phyloP scores from a whole-genome alignment of 208 protist species.

The Leishmania tarentolae region DNA sequence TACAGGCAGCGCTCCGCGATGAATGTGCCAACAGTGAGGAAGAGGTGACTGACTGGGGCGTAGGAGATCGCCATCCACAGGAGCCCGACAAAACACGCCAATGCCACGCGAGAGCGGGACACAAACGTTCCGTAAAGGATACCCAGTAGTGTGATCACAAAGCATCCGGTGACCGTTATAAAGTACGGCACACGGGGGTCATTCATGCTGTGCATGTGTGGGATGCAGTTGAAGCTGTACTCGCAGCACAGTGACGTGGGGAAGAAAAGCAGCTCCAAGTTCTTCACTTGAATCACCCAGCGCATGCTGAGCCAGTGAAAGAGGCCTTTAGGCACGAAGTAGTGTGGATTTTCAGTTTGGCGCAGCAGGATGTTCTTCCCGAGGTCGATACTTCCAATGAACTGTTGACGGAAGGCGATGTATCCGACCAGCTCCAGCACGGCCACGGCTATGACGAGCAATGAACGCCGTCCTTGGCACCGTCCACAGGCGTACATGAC shows the following conservation, averaged over 20 bases:
- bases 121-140: constrained; percentile 26
- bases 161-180: constrained; percentile 15
- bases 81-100: constrained; percentile 29
- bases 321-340: constrained; percentile 42
- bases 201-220: constrained; percentile 38
- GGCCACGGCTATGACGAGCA: constrained; percentile 20
- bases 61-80: constrained; percentile 78
- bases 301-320: constrained; percentile 52
- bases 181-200: constrained; percentile 50
- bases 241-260: constrained; percentile 83
- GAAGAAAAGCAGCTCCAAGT: constrained; percentile 84
- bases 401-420: constrained; percentile 43
- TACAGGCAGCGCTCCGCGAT: constrained; percentile 91
- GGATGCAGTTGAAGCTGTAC: constrained; percentile 92
- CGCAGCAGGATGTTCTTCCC: constrained; percentile 50
- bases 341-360: constrained; percentile 85
- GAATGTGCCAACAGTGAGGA: constrained; percentile 84
- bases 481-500: constrained; percentile 34
- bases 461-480: constrained; percentile 10
- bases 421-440: constrained; percentile 44
- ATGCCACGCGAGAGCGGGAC: constrained; percentile 13
- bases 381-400: constrained; percentile 62
- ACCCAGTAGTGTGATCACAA: constrained; percentile 3
- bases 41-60: constrained; percentile 82
- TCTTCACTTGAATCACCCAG: constrained; percentile 73